Base-by-base conservation (phyloP, 2,329 filamentous ascomycete genomes). In the Fusarium tricinctum region DNA sequence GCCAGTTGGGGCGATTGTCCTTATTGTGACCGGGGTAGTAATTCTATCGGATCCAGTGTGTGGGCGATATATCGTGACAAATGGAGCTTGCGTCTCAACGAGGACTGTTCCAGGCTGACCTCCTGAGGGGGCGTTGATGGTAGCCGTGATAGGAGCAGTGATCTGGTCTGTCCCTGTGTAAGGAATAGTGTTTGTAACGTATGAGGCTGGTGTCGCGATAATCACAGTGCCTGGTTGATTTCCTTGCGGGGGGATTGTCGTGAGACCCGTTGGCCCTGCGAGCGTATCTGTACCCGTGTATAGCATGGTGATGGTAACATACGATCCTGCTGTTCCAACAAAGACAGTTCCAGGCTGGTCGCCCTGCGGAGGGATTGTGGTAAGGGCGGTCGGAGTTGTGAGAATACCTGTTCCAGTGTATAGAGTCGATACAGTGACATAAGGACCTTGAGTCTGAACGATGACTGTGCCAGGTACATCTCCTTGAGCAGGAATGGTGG, bases 81-180 rank as follows among this genome's bases (percentile, higher is more conserved):
- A 63, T 12, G 60, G 60, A 45, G 60, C 45, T 10, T 63, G 65
- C 8, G 65, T 69, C 46, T 68, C 49, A 4, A 68, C 32, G 4
- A 66, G 15, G 26, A 68, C 65, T n/a, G 54, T 68, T 20, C 66
- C 66, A 12, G 65, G 59, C 8, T 55, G 59, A 4, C 48, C 46
- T 6, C 54, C 59, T 2, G 46, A 43, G 2, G 64, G 65, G 6
- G 38, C 26, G 7, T 68, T 55, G 3, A 54, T 61, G 12, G 64
- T 68, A 1, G 47, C 48, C 4, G 65, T 65, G 38, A 68, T 47
- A 0, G 65, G 59, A 10, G 46, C 59, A 19, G 54, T 66, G 17
- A 69, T 68, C 8, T 58, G 44, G 19, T 65, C 40, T 8, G 26
- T n/a, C 10, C 64, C 64, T 10, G 52, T 68, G 22, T 68, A 64